Evolutionary conservation across 129 eudicot genomes (phyloP), one percentile per base, ranked within the genome.

Genomic region (Glebionis coronaria): DNA sequence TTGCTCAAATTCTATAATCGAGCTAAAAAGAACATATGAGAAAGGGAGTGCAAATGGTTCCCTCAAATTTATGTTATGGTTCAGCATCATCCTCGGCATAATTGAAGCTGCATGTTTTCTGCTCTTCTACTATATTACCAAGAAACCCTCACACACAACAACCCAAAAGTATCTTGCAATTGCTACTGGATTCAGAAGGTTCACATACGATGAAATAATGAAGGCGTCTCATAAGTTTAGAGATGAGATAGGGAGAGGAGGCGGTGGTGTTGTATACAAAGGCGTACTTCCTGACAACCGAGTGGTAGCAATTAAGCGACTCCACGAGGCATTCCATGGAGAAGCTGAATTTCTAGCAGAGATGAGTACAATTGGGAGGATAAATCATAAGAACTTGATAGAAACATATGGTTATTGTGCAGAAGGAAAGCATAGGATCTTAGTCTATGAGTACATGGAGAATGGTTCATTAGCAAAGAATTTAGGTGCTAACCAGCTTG

Each of bases 401-500:
- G 44, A 57, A 27, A 57, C 63, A 5, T 57, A 57, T 57, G 63
- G 63, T 57, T 57, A 57, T 57, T 57, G 63, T 57, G 19, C 63
- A 1, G 63, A 57, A 57, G 19, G 63, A 27, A 57, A 27, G 63
- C 63, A 57, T 21, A 27, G 63, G 63, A 57, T 57, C 44, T 57
- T 57, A 38, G 63, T 27, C 4, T 57, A 4, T 57, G 63, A 57
- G 63, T 57, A 57, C 63, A 57, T 57, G 63, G 63, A 57, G 44
- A 57, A 57, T 13, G 63, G 63, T 3, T 57, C 63, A 2, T 57
- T 57, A 13, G 63, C 63, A 0, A 9, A 10, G 38, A 57, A 28
- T 54, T 71, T 82, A 4, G 9, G 27, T 44, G 45, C 62, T 5
- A 58, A 50, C 7, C 21, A 52, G 13, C 78, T 82, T 27, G 70